Evolutionary conservation across 768 basidiomycete genomes (phyloP).

Genomic region (Amyloporia xantha): DNA sequence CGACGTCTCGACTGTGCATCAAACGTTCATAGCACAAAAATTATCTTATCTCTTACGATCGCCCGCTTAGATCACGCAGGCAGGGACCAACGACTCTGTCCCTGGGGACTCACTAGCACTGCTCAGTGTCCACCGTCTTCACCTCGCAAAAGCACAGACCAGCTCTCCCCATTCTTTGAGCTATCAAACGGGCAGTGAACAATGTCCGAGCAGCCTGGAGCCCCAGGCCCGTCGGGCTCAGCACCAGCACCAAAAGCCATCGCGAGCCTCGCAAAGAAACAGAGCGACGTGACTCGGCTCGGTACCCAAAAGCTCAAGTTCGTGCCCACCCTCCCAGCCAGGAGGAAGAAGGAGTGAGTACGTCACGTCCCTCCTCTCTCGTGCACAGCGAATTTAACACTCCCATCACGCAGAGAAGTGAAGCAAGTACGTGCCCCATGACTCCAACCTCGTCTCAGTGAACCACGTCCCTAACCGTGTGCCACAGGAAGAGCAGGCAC

Average conservation of each 20-base stretch:
- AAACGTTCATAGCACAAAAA: not conserved
- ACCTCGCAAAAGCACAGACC: too few relatives aligned
- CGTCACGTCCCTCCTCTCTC: conserved; percentile 14
- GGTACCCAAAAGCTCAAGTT: conserved; percentile 74
- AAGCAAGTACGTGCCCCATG: conserved; percentile 44
- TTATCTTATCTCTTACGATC: not conserved
- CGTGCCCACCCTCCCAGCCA: conserved; percentile 65
- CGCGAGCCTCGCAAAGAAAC: conserved; percentile 66
- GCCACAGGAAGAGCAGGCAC: conserved; percentile 13
- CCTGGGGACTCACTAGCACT: too few relatives aligned
- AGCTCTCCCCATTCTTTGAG: too few relatives aligned
- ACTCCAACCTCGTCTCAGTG: conserved; percentile 2
- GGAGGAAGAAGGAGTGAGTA: conserved; percentile 76
- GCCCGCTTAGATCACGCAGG: not conserved
- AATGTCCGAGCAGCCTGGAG: conserved; percentile 16
- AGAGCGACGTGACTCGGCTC: conserved; percentile 62
- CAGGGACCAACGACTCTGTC: too few relatives aligned
- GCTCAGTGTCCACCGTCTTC: too few relatives aligned
- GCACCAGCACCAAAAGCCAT: conserved; percentile 52
- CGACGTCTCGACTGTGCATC: not conserved
- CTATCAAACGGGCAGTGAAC: not conserved
- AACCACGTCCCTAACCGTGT: not conserved
- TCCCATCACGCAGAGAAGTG: conserved; percentile 41
- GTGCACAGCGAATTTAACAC: conserved; percentile 9
- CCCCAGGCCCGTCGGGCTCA: conserved; percentile 7